Conservation (phyloP, 441 rosid species). For the Gossypium aridum region DNA sequence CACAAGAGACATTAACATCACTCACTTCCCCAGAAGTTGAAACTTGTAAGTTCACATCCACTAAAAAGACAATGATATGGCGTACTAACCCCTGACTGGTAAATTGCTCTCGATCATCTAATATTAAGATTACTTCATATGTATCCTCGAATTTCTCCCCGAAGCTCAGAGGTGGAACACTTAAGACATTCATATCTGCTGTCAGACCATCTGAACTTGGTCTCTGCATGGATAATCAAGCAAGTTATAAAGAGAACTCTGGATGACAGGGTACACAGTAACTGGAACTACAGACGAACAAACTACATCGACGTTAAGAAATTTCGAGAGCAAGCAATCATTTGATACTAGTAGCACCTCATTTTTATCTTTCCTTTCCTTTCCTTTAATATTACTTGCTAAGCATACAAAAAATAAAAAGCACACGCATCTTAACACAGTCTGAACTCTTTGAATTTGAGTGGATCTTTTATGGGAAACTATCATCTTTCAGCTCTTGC, state of each 20-base stretch:
- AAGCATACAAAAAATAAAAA: not conserved
- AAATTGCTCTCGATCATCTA: slow-evolving; percentile 92
- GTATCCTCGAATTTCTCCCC: slow-evolving; percentile 77
- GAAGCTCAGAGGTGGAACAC: slow-evolving; percentile 60
- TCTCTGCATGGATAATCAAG: slow-evolving; percentile 18
- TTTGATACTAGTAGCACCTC: not conserved
- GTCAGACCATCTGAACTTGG: slow-evolving; percentile 27
- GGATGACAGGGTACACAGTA: not conserved
- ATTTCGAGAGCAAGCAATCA: not conserved
- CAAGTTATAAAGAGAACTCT: not conserved
- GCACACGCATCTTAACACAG: not conserved
- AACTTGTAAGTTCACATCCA: not conserved
- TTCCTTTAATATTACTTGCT: not conserved
- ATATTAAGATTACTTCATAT: slow-evolving; percentile 65
- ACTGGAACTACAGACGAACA: slow-evolving; percentile 3
- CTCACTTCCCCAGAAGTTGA: not conserved
- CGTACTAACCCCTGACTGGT: slow-evolving; percentile 58
- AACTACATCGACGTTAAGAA: not conserved
- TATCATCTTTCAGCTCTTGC: not conserved
- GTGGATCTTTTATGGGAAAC: not conserved
- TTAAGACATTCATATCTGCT: slow-evolving; percentile 29
- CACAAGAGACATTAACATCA: slow-evolving; percentile 4
- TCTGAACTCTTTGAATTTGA: not conserved
- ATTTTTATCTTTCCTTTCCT: not conserved
- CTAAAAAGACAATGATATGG: slow-evolving; percentile 8